Evolutionary conservation across 495 filamentous ascomycete genomes (phyloP), one percentile per base, ranked within the genome.

Genomic region (Penicillium dipodomyicola): DNA sequence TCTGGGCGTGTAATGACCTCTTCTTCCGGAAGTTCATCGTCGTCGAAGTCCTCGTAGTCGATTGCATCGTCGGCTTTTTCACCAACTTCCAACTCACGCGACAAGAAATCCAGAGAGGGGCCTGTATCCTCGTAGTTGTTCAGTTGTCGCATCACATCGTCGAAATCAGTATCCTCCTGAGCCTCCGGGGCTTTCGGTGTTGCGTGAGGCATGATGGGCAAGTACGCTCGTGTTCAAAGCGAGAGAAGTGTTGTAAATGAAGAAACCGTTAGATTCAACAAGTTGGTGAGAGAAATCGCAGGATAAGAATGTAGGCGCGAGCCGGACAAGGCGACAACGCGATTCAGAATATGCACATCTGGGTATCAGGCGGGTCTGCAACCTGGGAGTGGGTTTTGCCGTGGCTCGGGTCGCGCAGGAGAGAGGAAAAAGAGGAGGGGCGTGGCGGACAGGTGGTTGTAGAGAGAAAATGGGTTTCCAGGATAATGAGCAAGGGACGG

Each of bases 31-130:
- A 89, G 73, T 57, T 89, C 87, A 65, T 88, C 84, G 57, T 89
- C 87, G 30, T 81, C 80, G 41, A 96, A 87, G 69, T 96, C 92
- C 67, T 90, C 92, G 62, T 85, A 99, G 72, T 99, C 94, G 17
- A 87, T 67, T 15, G 89, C 89, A 74, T 92, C 87, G 37, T 87
- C 87, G 9, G 86, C 89, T 65, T 92, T 93, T 58, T 91, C 87
- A 3, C 82, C 82, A 17, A 79, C 75, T 30, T 87, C 84, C 47
- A 87, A 69, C 9, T 80, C 80, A 49, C 77, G 69, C 15, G 58
- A 58, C 56, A 79, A 59, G 46, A 80, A 78, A 45, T 79, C 78
- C 14, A 81, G 65, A 22, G 67, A 53, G 15, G 70, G 67, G 54
- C 68, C 73, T 32, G 27, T 47, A 33, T 62, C 63, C 27, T 74